These are phyloP conservation scores for Persicaria maculosa DNA, from an alignment of 148 eudicot species.

Conservation along the genomic window DNA sequence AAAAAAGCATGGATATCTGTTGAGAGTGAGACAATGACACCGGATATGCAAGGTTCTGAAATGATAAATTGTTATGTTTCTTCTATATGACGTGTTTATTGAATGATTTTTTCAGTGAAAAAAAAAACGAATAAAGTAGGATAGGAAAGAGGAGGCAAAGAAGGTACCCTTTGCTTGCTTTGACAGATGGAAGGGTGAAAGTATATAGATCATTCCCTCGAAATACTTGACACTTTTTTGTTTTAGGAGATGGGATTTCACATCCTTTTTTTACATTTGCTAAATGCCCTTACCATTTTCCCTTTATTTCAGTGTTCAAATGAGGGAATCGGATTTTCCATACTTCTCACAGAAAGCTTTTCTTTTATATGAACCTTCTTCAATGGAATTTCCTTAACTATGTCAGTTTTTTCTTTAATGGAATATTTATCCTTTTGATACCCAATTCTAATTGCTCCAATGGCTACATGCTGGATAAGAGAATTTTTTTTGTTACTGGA, in stretches of 20 bases:
- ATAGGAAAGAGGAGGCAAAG: not conserved
- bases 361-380: not conserved
- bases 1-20: conserved; percentile 21
- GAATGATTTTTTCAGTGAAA: not conserved
- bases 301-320: too few relatives aligned
- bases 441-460: not conserved
- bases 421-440: too few relatives aligned
- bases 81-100: not conserved
- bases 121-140: not conserved
- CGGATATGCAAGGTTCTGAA: conserved; percentile 32
- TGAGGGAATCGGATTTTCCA: too few relatives aligned
- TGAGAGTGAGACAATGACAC: conserved; percentile 18
- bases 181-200: too few relatives aligned
- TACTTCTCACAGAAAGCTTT: not conserved
- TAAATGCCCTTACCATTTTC: too few relatives aligned
- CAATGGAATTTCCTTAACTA: not conserved
- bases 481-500: not conserved
- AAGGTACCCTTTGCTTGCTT: not conserved
- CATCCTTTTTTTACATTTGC: too few relatives aligned
- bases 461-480: not conserved
- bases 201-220: too few relatives aligned
- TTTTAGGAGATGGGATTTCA: too few relatives aligned
- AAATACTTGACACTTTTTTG: too few relatives aligned
- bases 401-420: not conserved
- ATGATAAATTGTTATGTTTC: not conserved